phyloP scores from a whole-genome alignment of 306 rosid species.

The Senna siamea region DNA sequence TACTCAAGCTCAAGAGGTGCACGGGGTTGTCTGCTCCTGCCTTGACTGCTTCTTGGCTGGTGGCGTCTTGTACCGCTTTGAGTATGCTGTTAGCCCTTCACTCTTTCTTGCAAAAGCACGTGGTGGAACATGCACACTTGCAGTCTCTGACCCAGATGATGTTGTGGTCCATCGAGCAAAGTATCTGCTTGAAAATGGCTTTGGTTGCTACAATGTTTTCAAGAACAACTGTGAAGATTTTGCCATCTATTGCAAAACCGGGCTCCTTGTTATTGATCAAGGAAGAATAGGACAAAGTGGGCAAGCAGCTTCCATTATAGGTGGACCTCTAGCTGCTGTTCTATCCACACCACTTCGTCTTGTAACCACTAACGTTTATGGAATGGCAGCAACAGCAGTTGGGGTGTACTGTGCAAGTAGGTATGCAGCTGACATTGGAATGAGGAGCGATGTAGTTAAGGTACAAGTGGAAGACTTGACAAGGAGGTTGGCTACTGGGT shows the following conservation, averaged over 20 bases:
- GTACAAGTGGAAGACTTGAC: slow-evolving; percentile 84
- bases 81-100: slow-evolving; percentile 71
- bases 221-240: slow-evolving; percentile 96
- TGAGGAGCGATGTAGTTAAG: slow-evolving; percentile 78
- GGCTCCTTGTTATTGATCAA: slow-evolving; percentile 70
- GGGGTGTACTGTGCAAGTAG: slow-evolving; percentile 88
- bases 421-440: slow-evolving; percentile 83
- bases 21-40: slow-evolving; percentile 78
- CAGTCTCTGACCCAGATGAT: slow-evolving; percentile 63
- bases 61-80: slow-evolving; percentile 84
- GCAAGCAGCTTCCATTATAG: slow-evolving; percentile 84
- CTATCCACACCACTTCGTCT: slow-evolving; percentile 73
- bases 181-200: slow-evolving; percentile 73
- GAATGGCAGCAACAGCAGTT: slow-evolving; percentile 72
- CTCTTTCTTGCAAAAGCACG: slow-evolving; percentile 87
- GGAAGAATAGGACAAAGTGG: slow-evolving; percentile 85
- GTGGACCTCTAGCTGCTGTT: slow-evolving; percentile 91
- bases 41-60: slow-evolving; percentile 86
- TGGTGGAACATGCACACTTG: slow-evolving; percentile 94
- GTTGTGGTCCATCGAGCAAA: slow-evolving; percentile 78
- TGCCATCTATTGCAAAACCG: slow-evolving; percentile 93
- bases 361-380: slow-evolving; percentile 73
- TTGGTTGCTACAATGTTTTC: slow-evolving; percentile 83
- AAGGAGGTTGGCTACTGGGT: slow-evolving; percentile 55
- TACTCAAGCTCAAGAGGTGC: slow-evolving; percentile 49